Base-by-base conservation (phyloP, 139 green algal species). In the Coccomyxa sp. region DNA sequence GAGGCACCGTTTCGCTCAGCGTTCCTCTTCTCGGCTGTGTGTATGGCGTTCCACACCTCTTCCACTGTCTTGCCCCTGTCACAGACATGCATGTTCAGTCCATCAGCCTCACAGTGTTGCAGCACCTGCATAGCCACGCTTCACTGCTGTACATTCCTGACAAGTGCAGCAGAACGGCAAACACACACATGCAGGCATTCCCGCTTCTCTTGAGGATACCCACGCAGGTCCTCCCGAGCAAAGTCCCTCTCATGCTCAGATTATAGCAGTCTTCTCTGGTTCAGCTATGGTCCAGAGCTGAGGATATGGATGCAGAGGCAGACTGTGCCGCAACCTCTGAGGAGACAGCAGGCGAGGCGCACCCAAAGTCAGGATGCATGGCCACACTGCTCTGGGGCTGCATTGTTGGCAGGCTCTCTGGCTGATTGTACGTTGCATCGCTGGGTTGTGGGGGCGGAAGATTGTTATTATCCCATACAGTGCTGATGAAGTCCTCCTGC, bases 51-150 rank as follows among this genome's bases (percentile, higher is more conserved):
- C 76, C 76, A 80, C 27, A 80, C 76, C 76, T 80, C 76, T 8
- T 80, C 76, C 34, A 80, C 76, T 68, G 76, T 80, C 64, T 80
- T 80, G 37, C 76, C 76, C 40, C 76, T 80, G 76, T 64, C 22
- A 22, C 27, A 64, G 22, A 7, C 5, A 2, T 3, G 27, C 22
- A 5, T 31, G 18, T 31, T 64, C 27, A 22, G 18, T 3, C 50
- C 5, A 22, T 64, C 50, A 64, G 18, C 50, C 22, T 64, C 22
- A 64, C 5, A 64, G 50, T 3, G 50, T 64, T 14, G 14, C 14
- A 14, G 44, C 27, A 22, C 50, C 22, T 64, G 50, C 50, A 64
- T 64, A 3, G 27, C 27, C 27, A 64, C 4, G 22, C 50, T 64
- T 64, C 50, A 12, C 5, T 22, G 22, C 50, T 31, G 27, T 3